Conservation (phyloP, 176 grass and related monocot genomes). For the Oryza nivara region DNA sequence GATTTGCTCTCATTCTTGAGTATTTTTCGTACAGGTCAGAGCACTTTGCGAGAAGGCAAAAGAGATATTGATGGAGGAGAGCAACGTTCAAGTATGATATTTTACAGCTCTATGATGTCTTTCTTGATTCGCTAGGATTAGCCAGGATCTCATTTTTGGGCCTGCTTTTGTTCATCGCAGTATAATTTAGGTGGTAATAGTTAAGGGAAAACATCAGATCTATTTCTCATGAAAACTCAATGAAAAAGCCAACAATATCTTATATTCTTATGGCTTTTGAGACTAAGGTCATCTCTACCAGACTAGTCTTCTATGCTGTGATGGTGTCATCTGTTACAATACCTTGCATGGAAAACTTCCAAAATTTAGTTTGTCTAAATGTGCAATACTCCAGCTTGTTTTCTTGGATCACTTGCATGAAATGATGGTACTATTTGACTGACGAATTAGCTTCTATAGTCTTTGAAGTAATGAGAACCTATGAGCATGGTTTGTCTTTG, state of each 20-base stretch:
- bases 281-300: neutral
- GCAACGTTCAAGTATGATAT: constrained; percentile 79
- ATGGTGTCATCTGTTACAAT: neutral
- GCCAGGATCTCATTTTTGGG: neutral
- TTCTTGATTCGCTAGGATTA: neutral
- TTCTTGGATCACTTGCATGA: neutral
- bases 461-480: neutral
- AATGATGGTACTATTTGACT: neutral
- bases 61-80: constrained; percentile 98
- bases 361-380: neutral
- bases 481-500: neutral
- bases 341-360: neutral
- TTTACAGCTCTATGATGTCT: constrained; percentile 16
- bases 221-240: neutral
- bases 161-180: neutral
- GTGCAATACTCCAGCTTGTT: neutral
- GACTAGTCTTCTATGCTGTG: neutral
- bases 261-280: neutral
- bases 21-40: constrained; percentile 59
- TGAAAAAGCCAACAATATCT: neutral
- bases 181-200: neutral
- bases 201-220: neutral
- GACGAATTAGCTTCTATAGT: neutral
- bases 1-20: constrained; percentile 3
- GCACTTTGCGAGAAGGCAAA: constrained; percentile 93